These are phyloP conservation scores for Lasiodiplodia sp. DNA, from an alignment of 2,329 filamentous ascomycete species.

Conservation along the genomic window DNA sequence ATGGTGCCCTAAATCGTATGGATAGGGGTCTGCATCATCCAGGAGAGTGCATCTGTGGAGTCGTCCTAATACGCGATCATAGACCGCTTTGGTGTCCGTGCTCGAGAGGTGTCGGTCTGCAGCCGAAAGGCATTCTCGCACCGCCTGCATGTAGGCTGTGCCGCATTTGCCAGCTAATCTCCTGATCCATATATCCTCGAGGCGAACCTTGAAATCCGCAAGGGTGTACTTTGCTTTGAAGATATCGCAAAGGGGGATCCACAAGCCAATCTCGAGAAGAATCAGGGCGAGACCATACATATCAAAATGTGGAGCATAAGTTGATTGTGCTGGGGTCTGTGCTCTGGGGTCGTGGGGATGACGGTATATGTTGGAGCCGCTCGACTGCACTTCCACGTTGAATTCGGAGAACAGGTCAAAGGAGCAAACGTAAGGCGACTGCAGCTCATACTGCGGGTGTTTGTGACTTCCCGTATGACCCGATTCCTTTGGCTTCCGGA, in stretches of 20 bases:
- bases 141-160: constrained; percentile 76
- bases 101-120: constrained; percentile 58
- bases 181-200: constrained; percentile 70
- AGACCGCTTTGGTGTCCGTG: constrained; percentile 42
- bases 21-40: constrained; percentile 34
- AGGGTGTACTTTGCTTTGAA: constrained; percentile 67
- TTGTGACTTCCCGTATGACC: constrained; percentile 51
- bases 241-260: constrained; percentile 69
- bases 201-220: constrained; percentile 67
- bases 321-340: constrained; percentile 58
- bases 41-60: constrained; percentile 49
- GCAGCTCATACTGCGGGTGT: constrained; percentile 57
- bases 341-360: constrained; percentile 64
- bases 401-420: constrained; percentile 75
- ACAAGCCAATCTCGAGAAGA: constrained; percentile 77
- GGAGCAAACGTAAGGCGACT: constrained; percentile 73
- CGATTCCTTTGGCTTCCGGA: constrained; percentile 51
- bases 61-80: constrained; percentile 55
- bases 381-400: constrained; percentile 51
- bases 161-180: constrained; percentile 73
- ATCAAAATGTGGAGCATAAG: constrained; percentile 57
- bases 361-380: constrained; percentile 61
- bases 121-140: constrained; percentile 74
- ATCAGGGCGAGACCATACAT: constrained; percentile 77
- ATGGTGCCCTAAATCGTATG: constrained; percentile 6